These are phyloP conservation scores for Xylariales sp. DNA, from an alignment of 2,329 filamentous ascomycete genomes.

Conservation along the genomic window DNA sequence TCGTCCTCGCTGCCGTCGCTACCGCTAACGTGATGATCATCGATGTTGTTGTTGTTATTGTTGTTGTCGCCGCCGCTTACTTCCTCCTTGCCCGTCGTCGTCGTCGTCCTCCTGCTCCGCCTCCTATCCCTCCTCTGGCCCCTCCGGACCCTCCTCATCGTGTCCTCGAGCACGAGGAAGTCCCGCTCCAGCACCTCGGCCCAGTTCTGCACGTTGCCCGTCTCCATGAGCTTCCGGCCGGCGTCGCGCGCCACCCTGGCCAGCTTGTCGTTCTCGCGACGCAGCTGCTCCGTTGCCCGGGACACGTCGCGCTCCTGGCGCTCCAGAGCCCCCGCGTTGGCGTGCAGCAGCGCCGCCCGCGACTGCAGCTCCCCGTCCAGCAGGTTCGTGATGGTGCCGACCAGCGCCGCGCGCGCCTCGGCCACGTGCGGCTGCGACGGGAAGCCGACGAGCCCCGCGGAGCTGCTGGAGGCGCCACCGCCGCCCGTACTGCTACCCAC, in stretches of 20 bases:
- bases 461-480: no score
- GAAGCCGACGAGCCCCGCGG: no score
- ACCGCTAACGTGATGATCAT: no score
- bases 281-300: slow-evolving; percentile 54
- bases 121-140: slow-evolving; percentile 14
- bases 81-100: no score
- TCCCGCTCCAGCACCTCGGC: slow-evolving; percentile 73
- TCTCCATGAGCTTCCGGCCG: slow-evolving; percentile 65
- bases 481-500: no score
- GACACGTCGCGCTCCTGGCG: slow-evolving; percentile 64
- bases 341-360: slow-evolving; percentile 65
- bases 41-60: no score
- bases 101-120: no score
- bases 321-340: slow-evolving; percentile 60
- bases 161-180: slow-evolving; percentile 62
- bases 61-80: no score
- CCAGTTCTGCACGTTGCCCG: slow-evolving; percentile 83
- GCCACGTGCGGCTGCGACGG: slow-evolving; percentile 43
- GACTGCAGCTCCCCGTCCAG: slow-evolving; percentile 65
- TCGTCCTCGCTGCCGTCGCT: background rate
- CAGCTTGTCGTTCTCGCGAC: slow-evolving; percentile 62
- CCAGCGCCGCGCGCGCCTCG: slow-evolving; percentile 54
- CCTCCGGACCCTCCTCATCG: slow-evolving; percentile 49
- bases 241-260: slow-evolving; percentile 60
- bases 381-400: slow-evolving; percentile 63